Percentiles rank a stretch among this genome's conserved stretches.
phyloP scores from a whole-genome alignment of 768 basidiomycete species.

The Kwoniella dendrophila region DNA sequence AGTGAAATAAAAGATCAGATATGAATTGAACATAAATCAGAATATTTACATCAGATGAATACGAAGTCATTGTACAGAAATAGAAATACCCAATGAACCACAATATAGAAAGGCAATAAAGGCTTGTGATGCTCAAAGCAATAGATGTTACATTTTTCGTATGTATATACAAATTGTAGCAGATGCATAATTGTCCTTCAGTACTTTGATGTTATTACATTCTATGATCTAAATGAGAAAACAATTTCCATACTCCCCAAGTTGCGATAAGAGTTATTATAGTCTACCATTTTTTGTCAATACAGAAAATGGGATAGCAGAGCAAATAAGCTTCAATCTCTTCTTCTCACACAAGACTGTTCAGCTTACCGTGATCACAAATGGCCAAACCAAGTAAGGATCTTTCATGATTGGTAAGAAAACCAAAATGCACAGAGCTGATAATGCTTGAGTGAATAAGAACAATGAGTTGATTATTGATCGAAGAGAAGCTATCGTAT shows the following conservation, averaged over 20 bases:
- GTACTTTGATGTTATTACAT: background rate
- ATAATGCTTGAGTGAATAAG: constrained; percentile 49
- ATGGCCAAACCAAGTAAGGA: constrained; percentile 49
- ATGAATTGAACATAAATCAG: too few relatives aligned
- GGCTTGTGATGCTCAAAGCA: too few relatives aligned
- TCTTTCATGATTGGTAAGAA: constrained; percentile 39
- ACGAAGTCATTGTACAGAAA: too few relatives aligned
- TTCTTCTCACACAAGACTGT: too few relatives aligned
- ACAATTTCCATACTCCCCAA: constrained; percentile 24
- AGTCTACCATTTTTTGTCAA: constrained; percentile 6
- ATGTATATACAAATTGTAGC: too few relatives aligned
- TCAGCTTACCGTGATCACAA: constrained; percentile 24
- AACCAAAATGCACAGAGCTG: constrained; percentile 34
- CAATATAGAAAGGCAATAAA: too few relatives aligned
- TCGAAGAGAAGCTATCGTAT: constrained; percentile 25
- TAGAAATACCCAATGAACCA: too few relatives aligned
- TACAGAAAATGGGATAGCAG: background rate
- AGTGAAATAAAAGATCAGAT: too few relatives aligned
- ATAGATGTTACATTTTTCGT: too few relatives aligned
- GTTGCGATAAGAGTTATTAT: constrained; percentile 18
- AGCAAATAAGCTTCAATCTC: background rate
- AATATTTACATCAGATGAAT: too few relatives aligned
- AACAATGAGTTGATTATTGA: constrained; percentile 44
- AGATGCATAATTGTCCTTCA: background rate
- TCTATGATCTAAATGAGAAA: constrained; percentile 26